These are phyloP conservation scores for Bombardia bombarda DNA, from an alignment of 495 filamentous ascomycete genomes.

Conservation along the genomic window DNA sequence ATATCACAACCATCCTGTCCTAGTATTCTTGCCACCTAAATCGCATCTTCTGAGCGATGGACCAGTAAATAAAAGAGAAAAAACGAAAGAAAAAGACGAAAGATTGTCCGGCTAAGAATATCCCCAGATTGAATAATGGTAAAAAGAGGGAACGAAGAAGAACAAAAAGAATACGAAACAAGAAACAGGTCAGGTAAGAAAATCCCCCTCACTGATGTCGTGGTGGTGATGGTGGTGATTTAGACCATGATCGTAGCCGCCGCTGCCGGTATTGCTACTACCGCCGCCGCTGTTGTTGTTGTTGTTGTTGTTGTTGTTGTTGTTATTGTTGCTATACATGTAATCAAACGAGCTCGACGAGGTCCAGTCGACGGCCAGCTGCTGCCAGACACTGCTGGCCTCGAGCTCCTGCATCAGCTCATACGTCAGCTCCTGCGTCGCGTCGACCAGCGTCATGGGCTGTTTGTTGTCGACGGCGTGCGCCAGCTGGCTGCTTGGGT, in stretches of 20 bases:
- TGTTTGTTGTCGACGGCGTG: constrained; percentile 3
- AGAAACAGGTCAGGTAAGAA: too few species aligned
- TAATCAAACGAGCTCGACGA: neutral
- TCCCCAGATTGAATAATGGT: neutral
- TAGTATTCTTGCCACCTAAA: too few species aligned
- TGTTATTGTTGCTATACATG: neutral
- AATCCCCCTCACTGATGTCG: too few species aligned
- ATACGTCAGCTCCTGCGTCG: constrained; percentile 11
- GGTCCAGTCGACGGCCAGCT: constrained; percentile 3
- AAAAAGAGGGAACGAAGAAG: neutral
- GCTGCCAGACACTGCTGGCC: constrained; percentile 8
- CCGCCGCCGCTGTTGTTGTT: too few species aligned
- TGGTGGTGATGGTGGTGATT: too few species aligned
- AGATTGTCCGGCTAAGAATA: neutral
- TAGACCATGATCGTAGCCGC: too few species aligned
- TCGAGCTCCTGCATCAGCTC: constrained; percentile 15
- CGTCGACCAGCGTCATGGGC: constrained; percentile 11
- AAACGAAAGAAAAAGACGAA: neutral
- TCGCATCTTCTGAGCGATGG: too few species aligned
- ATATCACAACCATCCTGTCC: too few species aligned
- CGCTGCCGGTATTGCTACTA: too few species aligned
- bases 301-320: too few species aligned
- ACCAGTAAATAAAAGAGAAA: neutral
- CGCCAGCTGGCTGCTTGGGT: constrained; percentile 1
- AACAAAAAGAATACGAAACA: neutral